phyloP scores from a whole-genome alignment of 1,139 yeast species.

The Taphrina populina region DNA sequence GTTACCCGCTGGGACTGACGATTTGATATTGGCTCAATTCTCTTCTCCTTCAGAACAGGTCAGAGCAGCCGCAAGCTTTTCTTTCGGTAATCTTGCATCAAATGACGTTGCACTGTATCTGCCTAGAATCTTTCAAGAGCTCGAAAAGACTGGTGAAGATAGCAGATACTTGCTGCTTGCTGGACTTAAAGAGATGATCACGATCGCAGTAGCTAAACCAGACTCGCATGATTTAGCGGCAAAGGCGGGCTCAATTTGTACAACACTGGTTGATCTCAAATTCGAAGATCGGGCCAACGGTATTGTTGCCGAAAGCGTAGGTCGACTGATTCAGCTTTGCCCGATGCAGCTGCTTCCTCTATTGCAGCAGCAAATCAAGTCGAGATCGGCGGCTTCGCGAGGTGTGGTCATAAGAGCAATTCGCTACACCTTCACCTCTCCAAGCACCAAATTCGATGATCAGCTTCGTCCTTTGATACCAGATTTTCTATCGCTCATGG shows the following conservation, averaged over 20 bases:
- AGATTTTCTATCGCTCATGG: constrained; percentile 46
- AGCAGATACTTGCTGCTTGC: constrained; percentile 36
- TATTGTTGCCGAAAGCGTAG: constrained; percentile 47
- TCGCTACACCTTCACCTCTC: constrained; percentile 43
- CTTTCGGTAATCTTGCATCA: constrained; percentile 55
- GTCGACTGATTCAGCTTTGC: constrained; percentile 44
- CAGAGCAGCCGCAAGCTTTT: constrained; percentile 53
- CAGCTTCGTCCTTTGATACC: constrained; percentile 45
- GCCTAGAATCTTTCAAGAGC: constrained; percentile 44
- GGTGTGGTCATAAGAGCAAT: constrained; percentile 47
- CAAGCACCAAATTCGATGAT: constrained; percentile 40
- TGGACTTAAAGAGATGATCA: constrained; percentile 36
- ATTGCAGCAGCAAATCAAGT: constrained; percentile 40
- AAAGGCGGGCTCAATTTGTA: constrained; percentile 41
- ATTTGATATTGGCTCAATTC: constrained; percentile 43
- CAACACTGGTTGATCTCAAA: constrained; percentile 38
- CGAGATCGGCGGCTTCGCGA: constrained; percentile 41
- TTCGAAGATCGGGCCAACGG: constrained; percentile 42
- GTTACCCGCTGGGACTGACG: constrained; percentile 39
- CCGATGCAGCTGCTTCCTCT: constrained; percentile 43
- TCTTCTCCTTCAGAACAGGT: constrained; percentile 44
- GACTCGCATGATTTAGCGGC: constrained; percentile 4
- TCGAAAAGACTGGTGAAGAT: constrained; percentile 45
- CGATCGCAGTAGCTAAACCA: constrained; percentile 17
- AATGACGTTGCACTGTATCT: constrained; percentile 48